phyloP scores from a whole-genome alignment of 495 filamentous ascomycete species.

The Penicillium daleae region DNA sequence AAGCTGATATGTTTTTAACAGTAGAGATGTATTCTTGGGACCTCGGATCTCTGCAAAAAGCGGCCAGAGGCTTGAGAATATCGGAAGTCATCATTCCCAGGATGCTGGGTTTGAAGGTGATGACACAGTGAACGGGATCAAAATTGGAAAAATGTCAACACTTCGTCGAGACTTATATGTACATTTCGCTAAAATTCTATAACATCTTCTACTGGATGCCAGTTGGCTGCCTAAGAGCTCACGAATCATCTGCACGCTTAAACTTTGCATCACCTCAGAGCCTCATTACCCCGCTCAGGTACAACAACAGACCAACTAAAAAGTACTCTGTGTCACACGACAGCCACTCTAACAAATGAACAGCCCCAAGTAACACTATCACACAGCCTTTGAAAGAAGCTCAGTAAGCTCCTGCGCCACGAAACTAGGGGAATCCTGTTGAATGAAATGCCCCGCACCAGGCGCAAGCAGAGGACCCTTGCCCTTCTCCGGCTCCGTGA shows the following conservation, averaged over 20 bases:
- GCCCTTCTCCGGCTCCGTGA: constrained; percentile 45
- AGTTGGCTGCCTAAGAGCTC: not conserved
- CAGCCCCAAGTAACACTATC: not conserved
- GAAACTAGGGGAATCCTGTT: constrained; percentile 61
- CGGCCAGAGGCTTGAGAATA: constrained; percentile 22
- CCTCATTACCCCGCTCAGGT: not conserved
- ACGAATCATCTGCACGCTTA: not conserved
- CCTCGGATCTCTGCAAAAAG: constrained; percentile 24
- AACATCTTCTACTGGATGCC: not conserved
- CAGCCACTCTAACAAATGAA: not conserved
- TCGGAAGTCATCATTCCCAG: constrained; percentile 23
- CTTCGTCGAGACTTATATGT: not conserved
- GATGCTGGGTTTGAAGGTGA: no score
- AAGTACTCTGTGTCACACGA: not conserved
- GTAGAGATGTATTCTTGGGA: constrained; percentile 22
- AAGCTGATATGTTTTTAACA: constrained; percentile 23
- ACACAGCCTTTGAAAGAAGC: constrained; percentile 34
- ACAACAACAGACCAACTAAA: not conserved
- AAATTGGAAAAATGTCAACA: not conserved
- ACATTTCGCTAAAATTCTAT: not conserved
- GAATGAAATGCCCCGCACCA: constrained; percentile 64
- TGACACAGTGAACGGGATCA: not conserved
- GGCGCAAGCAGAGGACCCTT: constrained; percentile 55
- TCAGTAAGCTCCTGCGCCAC: constrained; percentile 53
- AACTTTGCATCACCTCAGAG: not conserved